Conservation (phyloP, 2,329 filamentous ascomycete species). For the Aspergillus texensis region DNA sequence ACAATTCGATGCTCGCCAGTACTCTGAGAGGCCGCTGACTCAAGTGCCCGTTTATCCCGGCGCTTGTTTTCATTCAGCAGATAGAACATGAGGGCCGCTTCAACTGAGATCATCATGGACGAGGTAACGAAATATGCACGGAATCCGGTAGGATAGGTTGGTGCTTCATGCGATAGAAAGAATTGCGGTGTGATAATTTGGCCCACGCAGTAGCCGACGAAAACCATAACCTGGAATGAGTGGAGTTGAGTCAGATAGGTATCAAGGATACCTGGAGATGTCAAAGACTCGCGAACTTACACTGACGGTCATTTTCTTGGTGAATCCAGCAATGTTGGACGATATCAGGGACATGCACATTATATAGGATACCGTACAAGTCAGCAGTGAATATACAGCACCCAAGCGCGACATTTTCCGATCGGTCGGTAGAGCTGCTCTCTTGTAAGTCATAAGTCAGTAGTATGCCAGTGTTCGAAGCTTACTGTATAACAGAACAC, state of each 20-base stretch:
- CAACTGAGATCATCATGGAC: not conserved
- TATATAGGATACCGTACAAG: not conserved
- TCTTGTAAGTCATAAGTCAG: not conserved
- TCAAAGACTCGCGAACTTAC: not conserved
- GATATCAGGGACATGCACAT: slow-evolving; percentile 7
- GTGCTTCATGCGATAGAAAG: not conserved
- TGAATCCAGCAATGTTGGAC: slow-evolving; percentile 4
- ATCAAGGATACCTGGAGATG: not conserved
- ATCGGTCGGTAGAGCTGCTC: not conserved
- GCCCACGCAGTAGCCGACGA: not conserved
- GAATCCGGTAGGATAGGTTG: not conserved
- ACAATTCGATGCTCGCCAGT: not conserved
- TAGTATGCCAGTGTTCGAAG: not conserved
- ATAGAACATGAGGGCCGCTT: not conserved
- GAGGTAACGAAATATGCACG: not conserved
- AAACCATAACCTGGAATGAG: not conserved
- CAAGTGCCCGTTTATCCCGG: not conserved
- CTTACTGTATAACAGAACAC: slow-evolving; percentile 2
- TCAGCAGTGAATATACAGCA: not conserved
- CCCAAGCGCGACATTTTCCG: not conserved
- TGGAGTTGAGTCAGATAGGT: not conserved
- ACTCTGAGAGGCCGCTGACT: not conserved
- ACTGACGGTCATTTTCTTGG: not conserved
- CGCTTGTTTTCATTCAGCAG: not conserved
- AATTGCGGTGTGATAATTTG: slow-evolving; percentile 3